Evolutionary conservation across 208 protist species (phyloP).

Genomic region (Kentomonas sorsogonicus): DNA sequence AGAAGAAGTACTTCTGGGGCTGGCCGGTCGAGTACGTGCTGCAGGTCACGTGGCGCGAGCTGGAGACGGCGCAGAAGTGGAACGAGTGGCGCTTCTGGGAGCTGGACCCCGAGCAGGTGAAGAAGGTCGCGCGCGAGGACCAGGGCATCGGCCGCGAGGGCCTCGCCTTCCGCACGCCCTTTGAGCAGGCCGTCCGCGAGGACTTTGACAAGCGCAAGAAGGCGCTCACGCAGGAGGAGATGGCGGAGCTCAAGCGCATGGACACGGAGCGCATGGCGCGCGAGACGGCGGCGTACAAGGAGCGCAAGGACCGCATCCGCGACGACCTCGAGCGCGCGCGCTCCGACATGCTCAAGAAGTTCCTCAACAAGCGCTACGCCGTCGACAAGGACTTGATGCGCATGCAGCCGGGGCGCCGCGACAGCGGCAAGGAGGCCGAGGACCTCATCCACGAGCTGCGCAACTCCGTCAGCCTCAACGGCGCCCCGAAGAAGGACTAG

Average conservation of each 20-base stretch:
- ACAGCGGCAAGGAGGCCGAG: conserved; percentile 81
- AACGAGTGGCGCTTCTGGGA: conserved; percentile 92
- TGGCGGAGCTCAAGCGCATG: conserved; percentile 92
- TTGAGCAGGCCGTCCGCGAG: conserved; percentile 87
- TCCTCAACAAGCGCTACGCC: conserved; percentile 87
- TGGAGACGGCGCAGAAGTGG: conserved; percentile 91
- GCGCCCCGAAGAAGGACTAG: too few relatives aligned
- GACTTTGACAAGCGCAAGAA: conserved; percentile 92
- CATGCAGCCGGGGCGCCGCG: conserved; percentile 82
- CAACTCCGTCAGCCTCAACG: conserved; percentile 34
- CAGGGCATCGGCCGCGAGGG: conserved; percentile 86
- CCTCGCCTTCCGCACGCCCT: conserved; percentile 78
- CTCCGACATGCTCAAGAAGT: conserved; percentile 91
- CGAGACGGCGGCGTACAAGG: conserved; percentile 87
- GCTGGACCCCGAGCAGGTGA: conserved; percentile 89
- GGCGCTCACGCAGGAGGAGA: conserved; percentile 88
- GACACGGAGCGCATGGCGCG: conserved; percentile 89
- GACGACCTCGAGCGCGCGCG: conserved; percentile 86
- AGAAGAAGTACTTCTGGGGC: conserved; percentile 90
- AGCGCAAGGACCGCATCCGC: conserved; percentile 86
- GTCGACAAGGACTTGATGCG: conserved; percentile 91
- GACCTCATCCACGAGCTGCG: conserved; percentile 85
- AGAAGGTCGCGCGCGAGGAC: conserved; percentile 85
- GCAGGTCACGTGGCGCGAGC: conserved; percentile 87
- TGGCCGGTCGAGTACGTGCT: conserved; percentile 91